These are phyloP conservation scores for Amylocystis lapponica DNA, from an alignment of 768 basidiomycete species.

Conservation along the genomic window DNA sequence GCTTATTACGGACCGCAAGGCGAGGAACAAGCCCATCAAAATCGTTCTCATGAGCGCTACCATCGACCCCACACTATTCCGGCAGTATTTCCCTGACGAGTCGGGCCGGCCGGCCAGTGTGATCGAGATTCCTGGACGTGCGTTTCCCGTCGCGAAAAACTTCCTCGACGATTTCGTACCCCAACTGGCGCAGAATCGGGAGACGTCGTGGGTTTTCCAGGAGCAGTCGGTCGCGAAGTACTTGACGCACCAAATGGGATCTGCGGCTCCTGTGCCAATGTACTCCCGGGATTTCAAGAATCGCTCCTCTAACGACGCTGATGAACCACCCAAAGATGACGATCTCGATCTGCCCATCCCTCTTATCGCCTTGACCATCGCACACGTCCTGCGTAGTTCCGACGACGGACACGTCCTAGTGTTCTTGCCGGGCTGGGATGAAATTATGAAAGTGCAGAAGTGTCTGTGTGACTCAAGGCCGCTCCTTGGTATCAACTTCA, in stretches of 20 bases:
- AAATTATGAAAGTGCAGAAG: slow-evolving; percentile 70
- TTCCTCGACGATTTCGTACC: slow-evolving; percentile 77
- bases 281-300: slow-evolving; percentile 6
- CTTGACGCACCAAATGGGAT: slow-evolving; percentile 59
- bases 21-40: slow-evolving; percentile 68
- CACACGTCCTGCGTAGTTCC: slow-evolving; percentile 67
- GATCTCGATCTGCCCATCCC: slow-evolving; percentile 77
- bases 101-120: slow-evolving; percentile 56
- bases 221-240: slow-evolving; percentile 72
- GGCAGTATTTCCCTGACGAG: slow-evolving; percentile 74
- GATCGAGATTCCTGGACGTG: slow-evolving; percentile 84
- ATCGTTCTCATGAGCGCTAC: slow-evolving; percentile 95
- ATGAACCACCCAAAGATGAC: slow-evolving; percentile 35
- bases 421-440: slow-evolving; percentile 92
- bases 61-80: slow-evolving; percentile 86
- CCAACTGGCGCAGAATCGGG: slow-evolving; percentile 35
- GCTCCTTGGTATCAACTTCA: slow-evolving; percentile 54
- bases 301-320: slow-evolving; percentile 4
- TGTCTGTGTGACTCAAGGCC: slow-evolving; percentile 45
- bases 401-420: slow-evolving; percentile 85
- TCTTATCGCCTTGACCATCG: slow-evolving; percentile 75
- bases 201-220: slow-evolving; percentile 56
- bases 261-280: slow-evolving; percentile 15
- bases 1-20: slow-evolving; percentile 66
- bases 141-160: slow-evolving; percentile 79